Base-by-base conservation (phyloP, 2,329 filamentous ascomycete genomes). In the Aspergillus spinulosporus region DNA sequence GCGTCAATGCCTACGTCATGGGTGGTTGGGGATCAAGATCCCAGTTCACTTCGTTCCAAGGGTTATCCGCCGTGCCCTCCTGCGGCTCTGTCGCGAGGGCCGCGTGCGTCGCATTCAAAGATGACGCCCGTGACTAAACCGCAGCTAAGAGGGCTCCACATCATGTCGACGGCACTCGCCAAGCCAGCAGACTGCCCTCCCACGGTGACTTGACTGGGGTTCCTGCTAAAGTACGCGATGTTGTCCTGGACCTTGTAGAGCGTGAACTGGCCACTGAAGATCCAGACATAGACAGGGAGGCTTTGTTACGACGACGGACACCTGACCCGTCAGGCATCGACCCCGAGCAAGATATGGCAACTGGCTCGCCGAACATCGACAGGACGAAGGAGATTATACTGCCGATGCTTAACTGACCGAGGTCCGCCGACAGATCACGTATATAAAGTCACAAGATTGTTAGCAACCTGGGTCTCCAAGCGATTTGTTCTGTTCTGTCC, bases 121-220 rank as follows among this genome's bases (percentile, higher is more conserved):
- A 74, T 73, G 37, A 65, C 65, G 29, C 65, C 65, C 12, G 61
- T 51, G 34, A 72, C 59, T 5, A 68, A 61, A 1, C 60, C 64
- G 3, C 58, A 52, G 3, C 58, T 56, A 8, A 69, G 60, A 28
- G 65, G 68, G 46, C 59, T 62, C 48, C 50, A 68, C 52, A 72
- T 64, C 48, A 64, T 62, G 37, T 65, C 62, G 5, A 65, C 49
- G 2, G 58, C 49, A 29, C 63, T 64, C 32, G 60, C 57, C 11
- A 59, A 81, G 34, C 68, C 69, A 11, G 68, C 68, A 11, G 64
- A 68, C 54, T 70, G 65, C 4, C 67, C 68, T 37, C 67, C 67
- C 31, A 69, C 67, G 12, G 64, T 66, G n/a, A 66, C 56, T 32
- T 65, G 62, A 42, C 53, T 43, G 14, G 61, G 49, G 29, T 67